Percentiles rank a stretch among this genome's conserved stretches.
Evolutionary conservation across 2,329 filamentous ascomycete species (phyloP).

Genomic region (Fusarium abutilonis): DNA sequence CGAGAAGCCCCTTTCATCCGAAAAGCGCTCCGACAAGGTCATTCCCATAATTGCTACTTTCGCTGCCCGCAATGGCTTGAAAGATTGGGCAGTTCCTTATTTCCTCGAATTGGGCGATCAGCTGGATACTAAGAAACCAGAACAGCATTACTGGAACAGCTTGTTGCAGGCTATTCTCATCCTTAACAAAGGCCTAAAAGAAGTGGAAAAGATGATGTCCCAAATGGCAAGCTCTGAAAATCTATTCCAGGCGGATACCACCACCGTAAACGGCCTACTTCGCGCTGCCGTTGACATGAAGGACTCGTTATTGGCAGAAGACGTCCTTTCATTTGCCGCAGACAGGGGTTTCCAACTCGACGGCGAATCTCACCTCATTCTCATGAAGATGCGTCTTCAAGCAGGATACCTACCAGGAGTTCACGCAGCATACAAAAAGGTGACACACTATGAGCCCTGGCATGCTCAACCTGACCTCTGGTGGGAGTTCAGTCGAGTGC

Average conservation of each 20-base stretch:
- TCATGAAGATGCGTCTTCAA: slow-evolving; percentile 79
- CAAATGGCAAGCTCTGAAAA: slow-evolving; percentile 73
- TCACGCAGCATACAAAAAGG: slow-evolving; percentile 68
- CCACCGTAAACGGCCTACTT: slow-evolving; percentile 81
- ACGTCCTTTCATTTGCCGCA: slow-evolving; percentile 73
- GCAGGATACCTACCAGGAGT: slow-evolving; percentile 78
- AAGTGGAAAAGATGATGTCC: slow-evolving; percentile 66
- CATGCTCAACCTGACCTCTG: slow-evolving; percentile 56
- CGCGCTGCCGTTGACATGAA: slow-evolving; percentile 74
- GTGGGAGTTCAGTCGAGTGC: slow-evolving; percentile 65
- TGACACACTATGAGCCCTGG: slow-evolving; percentile 49
- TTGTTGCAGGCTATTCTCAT: slow-evolving; percentile 78
- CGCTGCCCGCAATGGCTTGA: slow-evolving; percentile 66
- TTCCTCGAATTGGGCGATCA: slow-evolving; percentile 63
- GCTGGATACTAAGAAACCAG: slow-evolving; percentile 57
- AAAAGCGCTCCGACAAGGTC: slow-evolving; percentile 34
- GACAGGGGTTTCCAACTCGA: slow-evolving; percentile 74
- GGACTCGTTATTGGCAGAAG: slow-evolving; percentile 76
- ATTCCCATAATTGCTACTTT: slow-evolving; percentile 55
- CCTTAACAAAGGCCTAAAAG: slow-evolving; percentile 70
- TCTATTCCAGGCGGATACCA: slow-evolving; percentile 67
- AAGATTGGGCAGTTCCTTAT: slow-evolving; percentile 69
- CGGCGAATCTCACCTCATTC: slow-evolving; percentile 74
- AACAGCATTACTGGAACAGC: slow-evolving; percentile 73
- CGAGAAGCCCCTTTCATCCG: slow-evolving; percentile 58